A percentile compares a stretch with the other conserved stretches of the same genome.
Conservation (phyloP, 1,139 yeast genomes). For the Suhomyces atakaporum region DNA sequence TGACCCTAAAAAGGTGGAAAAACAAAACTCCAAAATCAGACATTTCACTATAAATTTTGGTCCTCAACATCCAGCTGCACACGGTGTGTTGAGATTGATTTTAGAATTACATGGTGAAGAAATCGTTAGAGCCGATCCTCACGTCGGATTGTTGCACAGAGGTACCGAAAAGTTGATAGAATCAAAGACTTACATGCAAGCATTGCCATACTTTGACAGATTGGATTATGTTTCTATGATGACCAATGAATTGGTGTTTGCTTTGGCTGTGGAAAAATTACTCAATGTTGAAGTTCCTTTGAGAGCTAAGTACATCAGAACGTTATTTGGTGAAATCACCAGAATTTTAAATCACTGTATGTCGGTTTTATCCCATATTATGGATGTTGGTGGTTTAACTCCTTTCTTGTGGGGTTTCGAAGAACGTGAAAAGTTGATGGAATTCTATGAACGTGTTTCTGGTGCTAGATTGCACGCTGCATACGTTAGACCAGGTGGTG, state of each 20-base stretch:
- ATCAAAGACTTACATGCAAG: constrained; percentile 81
- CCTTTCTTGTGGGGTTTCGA: constrained; percentile 95
- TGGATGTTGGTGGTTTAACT: constrained; percentile 94
- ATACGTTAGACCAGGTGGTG: constrained; percentile 92
- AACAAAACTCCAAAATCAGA: constrained; percentile 63
- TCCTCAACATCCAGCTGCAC: constrained; percentile 95
- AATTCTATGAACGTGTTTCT: constrained; percentile 86
- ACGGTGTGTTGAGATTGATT: constrained; percentile 86
- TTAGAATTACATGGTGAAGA: constrained; percentile 89
- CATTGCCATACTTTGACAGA: constrained; percentile 86
- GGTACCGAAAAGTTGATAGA: constrained; percentile 90
- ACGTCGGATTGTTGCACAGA: constrained; percentile 82
- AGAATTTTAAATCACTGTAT: constrained; percentile 82
- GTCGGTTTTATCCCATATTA: constrained; percentile 86
- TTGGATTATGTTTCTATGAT: constrained; percentile 89
- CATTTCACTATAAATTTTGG: constrained; percentile 91
- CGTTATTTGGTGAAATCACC: constrained; percentile 85
- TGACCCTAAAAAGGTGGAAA: constrained; percentile 45
- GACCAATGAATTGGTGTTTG: constrained; percentile 88
- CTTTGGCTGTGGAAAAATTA: constrained; percentile 83
- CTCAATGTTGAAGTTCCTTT: constrained; percentile 83
- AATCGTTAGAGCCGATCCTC: constrained; percentile 84
- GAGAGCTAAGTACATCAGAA: constrained; percentile 82
- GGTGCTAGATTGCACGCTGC: constrained; percentile 92
- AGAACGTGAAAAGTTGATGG: constrained; percentile 92